Percentiles rank a stretch among this genome's conserved stretches.
Conservation (phyloP, 1,139 yeast genomes). For the Zygosaccharomyces pseudobailii region DNA sequence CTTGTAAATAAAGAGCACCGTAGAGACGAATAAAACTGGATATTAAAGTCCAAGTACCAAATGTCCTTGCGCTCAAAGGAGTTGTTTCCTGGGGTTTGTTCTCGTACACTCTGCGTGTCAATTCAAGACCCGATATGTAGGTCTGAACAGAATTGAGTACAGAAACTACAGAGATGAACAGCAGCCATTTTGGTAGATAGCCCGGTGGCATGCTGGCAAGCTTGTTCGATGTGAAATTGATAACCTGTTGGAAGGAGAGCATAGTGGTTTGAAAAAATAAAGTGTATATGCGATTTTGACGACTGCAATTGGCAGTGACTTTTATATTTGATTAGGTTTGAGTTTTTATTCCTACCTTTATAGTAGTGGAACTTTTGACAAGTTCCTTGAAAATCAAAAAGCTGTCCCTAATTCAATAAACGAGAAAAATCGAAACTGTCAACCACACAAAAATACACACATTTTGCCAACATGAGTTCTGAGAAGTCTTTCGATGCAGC, state of each 20-base stretch:
- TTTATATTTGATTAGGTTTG: too few relatives aligned
- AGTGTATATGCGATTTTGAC: too few relatives aligned
- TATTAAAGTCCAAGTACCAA: slow-evolving; percentile 95
- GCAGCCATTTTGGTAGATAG: slow-evolving; percentile 62
- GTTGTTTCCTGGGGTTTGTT: slow-evolving; percentile 64
- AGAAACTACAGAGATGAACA: slow-evolving; percentile 80
- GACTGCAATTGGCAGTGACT: too few relatives aligned
- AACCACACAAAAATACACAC: neutral
- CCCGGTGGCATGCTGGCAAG: slow-evolving; percentile 31
- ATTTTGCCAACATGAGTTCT: slow-evolving; percentile 24
- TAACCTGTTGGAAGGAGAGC: slow-evolving; percentile 25
- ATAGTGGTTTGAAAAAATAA: slow-evolving; percentile 1
- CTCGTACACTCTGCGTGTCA: slow-evolving; percentile 78
- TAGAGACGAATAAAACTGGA: slow-evolving; percentile 80
- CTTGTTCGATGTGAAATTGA: slow-evolving; percentile 21
- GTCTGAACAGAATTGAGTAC: slow-evolving; percentile 87
- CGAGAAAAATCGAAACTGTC: neutral
- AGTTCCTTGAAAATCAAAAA: neutral
- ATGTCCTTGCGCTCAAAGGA: slow-evolving; percentile 81
- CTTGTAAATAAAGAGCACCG: slow-evolving; percentile 72
- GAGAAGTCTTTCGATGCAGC: slow-evolving; percentile 83
- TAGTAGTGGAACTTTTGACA: neutral
- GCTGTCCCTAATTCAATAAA: neutral
- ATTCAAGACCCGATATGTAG: slow-evolving; percentile 64
- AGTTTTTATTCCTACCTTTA: neutral